Percentiles rank a stretch among this genome's conserved stretches.
These are phyloP conservation scores for Lonicera japonica DNA, from an alignment of 129 eudicot species.

Conservation along the genomic window DNA sequence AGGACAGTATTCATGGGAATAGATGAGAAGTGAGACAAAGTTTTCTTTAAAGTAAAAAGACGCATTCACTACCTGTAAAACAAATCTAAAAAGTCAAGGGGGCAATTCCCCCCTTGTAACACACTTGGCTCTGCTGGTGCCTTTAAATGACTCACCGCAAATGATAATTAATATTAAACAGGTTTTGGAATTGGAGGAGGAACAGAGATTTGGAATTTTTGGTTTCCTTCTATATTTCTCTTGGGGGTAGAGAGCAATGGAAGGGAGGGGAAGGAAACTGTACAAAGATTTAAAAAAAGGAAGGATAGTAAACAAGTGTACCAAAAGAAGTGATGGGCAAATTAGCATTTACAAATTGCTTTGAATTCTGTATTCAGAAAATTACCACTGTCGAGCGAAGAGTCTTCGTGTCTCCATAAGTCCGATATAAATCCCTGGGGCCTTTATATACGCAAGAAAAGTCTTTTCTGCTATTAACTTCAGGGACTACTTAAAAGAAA, in stretches of 20 bases:
- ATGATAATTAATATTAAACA: no score
- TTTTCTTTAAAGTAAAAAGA: no score
- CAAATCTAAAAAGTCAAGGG: no score
- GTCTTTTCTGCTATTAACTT: constrained; percentile 19
- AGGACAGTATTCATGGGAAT: not conserved
- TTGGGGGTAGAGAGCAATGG: not conserved
- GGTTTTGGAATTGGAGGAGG: no score
- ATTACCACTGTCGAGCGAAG: constrained; percentile 37
- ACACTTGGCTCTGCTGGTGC: no score
- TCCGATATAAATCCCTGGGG: constrained; percentile 22
- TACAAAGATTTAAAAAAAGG: not conserved
- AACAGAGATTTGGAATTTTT: no score
- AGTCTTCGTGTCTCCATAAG: constrained; percentile 23
- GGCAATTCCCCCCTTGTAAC: no score
- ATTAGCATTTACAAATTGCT: not conserved
- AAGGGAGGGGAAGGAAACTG: not conserved
- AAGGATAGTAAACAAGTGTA: not conserved
- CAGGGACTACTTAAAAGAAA: constrained; percentile 27
- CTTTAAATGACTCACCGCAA: no score
- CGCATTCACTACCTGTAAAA: no score
- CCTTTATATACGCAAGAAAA: constrained; percentile 28
- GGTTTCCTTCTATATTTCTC: not conserved
- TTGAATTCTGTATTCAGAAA: not conserved
- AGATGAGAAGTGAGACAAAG: not conserved
- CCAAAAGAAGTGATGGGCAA: not conserved